Evolutionary conservation across 208 protist species (phyloP), one percentile per base, ranked within the genome.

Genomic region (Trypanosomatidae sp.): DNA sequence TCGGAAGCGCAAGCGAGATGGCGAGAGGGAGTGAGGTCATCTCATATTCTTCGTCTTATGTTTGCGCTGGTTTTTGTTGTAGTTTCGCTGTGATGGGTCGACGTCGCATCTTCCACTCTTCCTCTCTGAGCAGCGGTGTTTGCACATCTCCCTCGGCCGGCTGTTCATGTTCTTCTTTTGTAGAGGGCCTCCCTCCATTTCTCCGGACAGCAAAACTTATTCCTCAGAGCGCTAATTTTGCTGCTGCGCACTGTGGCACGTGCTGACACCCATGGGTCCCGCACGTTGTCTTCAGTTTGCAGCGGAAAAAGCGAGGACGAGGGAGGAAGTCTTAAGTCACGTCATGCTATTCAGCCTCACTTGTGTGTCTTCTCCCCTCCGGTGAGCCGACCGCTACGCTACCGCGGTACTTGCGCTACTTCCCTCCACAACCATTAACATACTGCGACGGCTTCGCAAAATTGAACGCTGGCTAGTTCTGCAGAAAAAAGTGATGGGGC

Each of bases 1-100:
- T 56, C 76, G 86, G 47, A 76, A 74, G 58, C 87, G 86, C 19
- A 25, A 46, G 41, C 68, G 78, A 2, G 66, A 66, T 13, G 75
- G 68, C 19, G 46, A 50, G 30, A 39, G 52, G 44, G 56, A 59
- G 44, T 43, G 43, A 59, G 30, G 1, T 15, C 30, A 3, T 43
- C 13, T 41, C 6, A 53, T 53, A 17, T 62, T 7, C n/a, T 17
- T 22, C 28, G 19, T 19, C 39, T 30, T 52, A 12, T 25, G 10
- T 68, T 17, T 39, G 17, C 59, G 6, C 19, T 62, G 30, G 13
- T 33, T 5, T 25, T 19, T 8, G 25, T 47, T 39, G n/a, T 47
- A 44, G 33, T 47, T 44, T 28, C 41, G 22, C 17, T 30, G 22
- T 47, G 13, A 46, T 65, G 36, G 12, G 39, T 3, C 19, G 6